These are phyloP conservation scores for Kazachstania sp. DNA, from an alignment of 1,139 yeast species.

Conservation along the genomic window DNA sequence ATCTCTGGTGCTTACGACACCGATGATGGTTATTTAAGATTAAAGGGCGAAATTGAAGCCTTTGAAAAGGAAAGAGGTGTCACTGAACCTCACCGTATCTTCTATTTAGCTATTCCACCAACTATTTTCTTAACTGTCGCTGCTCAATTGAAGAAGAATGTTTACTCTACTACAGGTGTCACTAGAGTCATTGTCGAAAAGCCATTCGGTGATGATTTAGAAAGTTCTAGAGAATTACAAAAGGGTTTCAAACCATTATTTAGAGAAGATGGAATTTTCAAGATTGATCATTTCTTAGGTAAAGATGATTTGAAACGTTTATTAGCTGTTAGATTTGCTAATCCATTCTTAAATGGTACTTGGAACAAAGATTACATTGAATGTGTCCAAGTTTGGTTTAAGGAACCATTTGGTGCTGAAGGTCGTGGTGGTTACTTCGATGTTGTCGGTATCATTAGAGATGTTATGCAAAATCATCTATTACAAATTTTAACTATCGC, in stretches of 20 bases:
- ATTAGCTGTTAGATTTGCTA: constrained; percentile 79
- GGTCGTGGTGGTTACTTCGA: constrained; percentile 98
- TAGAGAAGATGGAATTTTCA: constrained; percentile 80
- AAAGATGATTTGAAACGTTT: constrained; percentile 72
- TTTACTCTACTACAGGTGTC: constrained; percentile 57
- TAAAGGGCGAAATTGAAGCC: constrained; percentile 41
- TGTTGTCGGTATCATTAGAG: constrained; percentile 87
- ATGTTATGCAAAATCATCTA: constrained; percentile 94
- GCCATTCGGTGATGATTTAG: constrained; percentile 92
- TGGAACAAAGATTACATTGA: constrained; percentile 78
- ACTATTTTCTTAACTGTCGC: constrained; percentile 79
- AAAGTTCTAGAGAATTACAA: constrained; percentile 69
- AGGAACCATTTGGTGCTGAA: constrained; percentile 94
- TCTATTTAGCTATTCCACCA: constrained; percentile 92
- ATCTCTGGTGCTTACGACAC: constrained; percentile 69
- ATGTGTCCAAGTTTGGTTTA: constrained; percentile 78
- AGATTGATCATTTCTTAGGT: constrained; percentile 95
- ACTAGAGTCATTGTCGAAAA: constrained; percentile 86
- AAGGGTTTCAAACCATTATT: constrained; percentile 71
- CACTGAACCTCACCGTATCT: constrained; percentile 58
- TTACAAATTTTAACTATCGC: constrained; percentile 82
- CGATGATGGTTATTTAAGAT: constrained; percentile 56
- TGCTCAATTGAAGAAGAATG: constrained; percentile 54
- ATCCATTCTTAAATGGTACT: constrained; percentile 69
- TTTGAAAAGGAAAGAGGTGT: constrained; percentile 47